Percentiles rank a stretch among this genome's conserved stretches.
Evolutionary conservation across 192 early-diverging fungal genomes (phyloP).

Genomic region (Kickxella alabastrina): DNA sequence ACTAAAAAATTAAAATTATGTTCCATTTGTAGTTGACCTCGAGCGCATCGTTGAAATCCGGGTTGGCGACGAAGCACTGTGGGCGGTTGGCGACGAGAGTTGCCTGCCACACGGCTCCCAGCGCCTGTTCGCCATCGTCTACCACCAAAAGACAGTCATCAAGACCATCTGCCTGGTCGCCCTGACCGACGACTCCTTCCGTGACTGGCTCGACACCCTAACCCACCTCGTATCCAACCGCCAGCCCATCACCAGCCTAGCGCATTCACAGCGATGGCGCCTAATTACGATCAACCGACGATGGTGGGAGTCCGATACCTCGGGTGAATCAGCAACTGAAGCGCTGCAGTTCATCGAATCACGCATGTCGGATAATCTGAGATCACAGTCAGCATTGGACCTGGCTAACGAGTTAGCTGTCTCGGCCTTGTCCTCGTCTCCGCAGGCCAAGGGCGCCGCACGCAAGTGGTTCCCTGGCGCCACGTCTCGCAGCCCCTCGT

Average conservation of each 20-base stretch:
- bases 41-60: slow-evolving; percentile 50
- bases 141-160: slow-evolving; percentile 32
- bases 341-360: slow-evolving; percentile 27
- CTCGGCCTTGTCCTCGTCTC: not conserved
- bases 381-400: not conserved
- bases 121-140: slow-evolving; percentile 47
- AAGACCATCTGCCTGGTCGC: slow-evolving; percentile 43
- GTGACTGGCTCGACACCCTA: slow-evolving; percentile 45
- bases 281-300: slow-evolving; percentile 39
- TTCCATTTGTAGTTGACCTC: slow-evolving; percentile 36
- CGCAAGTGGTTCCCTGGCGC: not conserved
- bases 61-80: slow-evolving; percentile 41
- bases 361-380: not conserved
- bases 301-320: slow-evolving; percentile 42
- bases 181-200: slow-evolving; percentile 25
- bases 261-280: slow-evolving; percentile 40
- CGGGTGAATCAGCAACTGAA: slow-evolving; percentile 40
- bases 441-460: not conserved
- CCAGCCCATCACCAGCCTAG: slow-evolving; percentile 23
- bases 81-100: slow-evolving; percentile 39
- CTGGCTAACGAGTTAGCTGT: not conserved
- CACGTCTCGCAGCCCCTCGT: not conserved
- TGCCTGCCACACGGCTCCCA: slow-evolving; percentile 38
- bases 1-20: too few relatives aligned
- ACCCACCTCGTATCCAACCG: slow-evolving; percentile 26